Percentiles rank a stretch among this genome's conserved stretches.
Conservation (phyloP, 1,284 basidiomycete genomes). For the Termitomyces sp. region DNA sequence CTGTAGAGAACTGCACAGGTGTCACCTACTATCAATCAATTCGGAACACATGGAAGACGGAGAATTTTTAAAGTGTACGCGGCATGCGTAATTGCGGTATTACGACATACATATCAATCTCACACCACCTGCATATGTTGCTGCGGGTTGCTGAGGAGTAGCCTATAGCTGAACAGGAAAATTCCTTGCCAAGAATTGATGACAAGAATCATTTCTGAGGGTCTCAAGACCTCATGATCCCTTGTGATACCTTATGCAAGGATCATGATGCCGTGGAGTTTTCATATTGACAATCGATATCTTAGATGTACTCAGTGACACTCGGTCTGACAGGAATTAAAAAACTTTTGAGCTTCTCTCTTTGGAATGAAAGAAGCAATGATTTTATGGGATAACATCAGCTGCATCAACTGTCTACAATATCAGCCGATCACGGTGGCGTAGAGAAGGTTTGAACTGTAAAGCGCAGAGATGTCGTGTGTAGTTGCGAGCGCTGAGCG, state of each 20-base stretch:
- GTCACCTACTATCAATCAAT: not conserved
- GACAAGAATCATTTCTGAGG: not conserved
- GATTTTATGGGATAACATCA: not conserved
- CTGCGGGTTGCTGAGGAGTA: too few relatives aligned
- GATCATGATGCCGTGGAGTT: not conserved
- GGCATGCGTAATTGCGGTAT: not conserved
- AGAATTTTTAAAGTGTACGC: not conserved
- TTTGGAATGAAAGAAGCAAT: not conserved
- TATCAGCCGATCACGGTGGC: not conserved
- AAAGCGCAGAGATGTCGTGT: not conserved
- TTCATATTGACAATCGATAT: not conserved
- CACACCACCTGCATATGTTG: not conserved
- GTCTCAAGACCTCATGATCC: not conserved
- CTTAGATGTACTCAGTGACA: not conserved
- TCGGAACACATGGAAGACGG: not conserved
- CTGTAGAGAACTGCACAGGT: not conserved
- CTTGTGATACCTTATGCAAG: too few relatives aligned
- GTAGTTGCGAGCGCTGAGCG: not conserved
- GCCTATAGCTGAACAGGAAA: not conserved
- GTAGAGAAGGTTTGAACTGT: not conserved
- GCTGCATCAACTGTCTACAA: not conserved
- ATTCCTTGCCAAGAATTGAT: not conserved
- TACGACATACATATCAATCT: not conserved
- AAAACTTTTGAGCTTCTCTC: not conserved
- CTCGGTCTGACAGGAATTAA: not conserved